Conservation (phyloP, 768 basidiomycete species). For the Podaxis sp. region DNA sequence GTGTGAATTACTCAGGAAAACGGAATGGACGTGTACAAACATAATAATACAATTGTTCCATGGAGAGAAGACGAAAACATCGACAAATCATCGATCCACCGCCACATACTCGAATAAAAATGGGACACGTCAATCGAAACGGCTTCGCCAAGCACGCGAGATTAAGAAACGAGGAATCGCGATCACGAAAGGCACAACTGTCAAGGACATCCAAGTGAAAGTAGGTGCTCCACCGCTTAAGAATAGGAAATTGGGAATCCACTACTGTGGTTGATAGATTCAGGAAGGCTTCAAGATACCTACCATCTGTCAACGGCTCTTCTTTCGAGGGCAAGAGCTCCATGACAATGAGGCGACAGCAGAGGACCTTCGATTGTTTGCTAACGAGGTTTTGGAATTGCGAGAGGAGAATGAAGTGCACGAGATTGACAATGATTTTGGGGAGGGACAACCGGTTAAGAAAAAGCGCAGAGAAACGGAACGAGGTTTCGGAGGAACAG, state of each 20-base stretch:
- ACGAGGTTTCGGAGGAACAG: slow-evolving; percentile 69
- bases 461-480: slow-evolving; percentile 53
- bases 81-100: slow-evolving; percentile 13
- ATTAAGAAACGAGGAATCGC: slow-evolving; percentile 47
- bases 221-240: slow-evolving; percentile 31
- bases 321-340: slow-evolving; percentile 57
- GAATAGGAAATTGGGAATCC: neutral
- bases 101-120: slow-evolving; percentile 29
- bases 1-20: slow-evolving; percentile 33
- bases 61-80: slow-evolving; percentile 15
- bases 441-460: slow-evolving; percentile 29
- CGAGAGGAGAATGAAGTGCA: slow-evolving; percentile 58
- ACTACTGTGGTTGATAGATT: slow-evolving; percentile 35
- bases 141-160: slow-evolving; percentile 50
- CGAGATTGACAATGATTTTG: slow-evolving; percentile 47
- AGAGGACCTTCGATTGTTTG: slow-evolving; percentile 44
- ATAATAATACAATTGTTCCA: slow-evolving; percentile 49
- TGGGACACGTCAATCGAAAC: slow-evolving; percentile 63
- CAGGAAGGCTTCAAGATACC: slow-evolving; percentile 62
- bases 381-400: slow-evolving; percentile 64
- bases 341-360: slow-evolving; percentile 57
- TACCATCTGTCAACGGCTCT: slow-evolving; percentile 72
- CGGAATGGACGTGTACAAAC: slow-evolving; percentile 55
- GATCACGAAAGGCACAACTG: slow-evolving; percentile 60
- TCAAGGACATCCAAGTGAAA: slow-evolving; percentile 77